Base-by-base conservation (phyloP, 192 early-diverging fungal genomes). In the Dissophora globulifera region DNA sequence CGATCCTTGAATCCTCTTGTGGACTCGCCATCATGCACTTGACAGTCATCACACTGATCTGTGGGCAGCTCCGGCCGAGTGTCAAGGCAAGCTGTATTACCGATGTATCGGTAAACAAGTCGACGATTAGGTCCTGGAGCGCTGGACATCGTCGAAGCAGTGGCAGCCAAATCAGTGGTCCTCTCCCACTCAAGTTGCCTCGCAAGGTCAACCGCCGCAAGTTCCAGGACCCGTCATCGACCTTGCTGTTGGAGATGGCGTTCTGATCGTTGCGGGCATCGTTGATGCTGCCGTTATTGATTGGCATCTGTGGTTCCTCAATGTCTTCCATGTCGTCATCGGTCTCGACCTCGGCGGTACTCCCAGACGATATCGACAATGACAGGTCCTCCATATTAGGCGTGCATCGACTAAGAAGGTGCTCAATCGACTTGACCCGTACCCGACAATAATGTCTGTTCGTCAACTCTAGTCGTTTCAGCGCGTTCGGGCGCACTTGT, bases 311-410 rank as follows among this genome's bases (percentile, higher is more conserved):
- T n/a, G n/a, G n/a, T n/a, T n/a, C n/a, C n/a, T n/a, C n/a, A n/a
- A 45, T 2, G 31, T 9, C 40, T 40, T 35, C 32, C 26, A 9
- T n/a, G 22, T 6, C 43, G 10, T 26, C 20, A 6, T 42, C 35
- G 33, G 11, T n/a, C 49, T 40, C 41, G 7, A 55, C 33, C 52
- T 69, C 58, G 5, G 67, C 58, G 17, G 31, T 48, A 45, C 71
- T 75, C 0, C 71, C 62, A 31, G 52, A 64, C 17, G 71, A 75
- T n/a, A 75, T 60, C 8, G 62, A 60, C 4, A 75, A 23, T 19
- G 54, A 17, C 4, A 75, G 42, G 25, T 75, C 71, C 43, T 75
- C 71, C 12, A 75, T 25, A 0, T 29, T 32, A 5, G 62, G 62
- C 5, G 71, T 41, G 32, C 71, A 75, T 9, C 33, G 62, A 23